These are phyloP conservation scores for Didymella glomerata DNA, from an alignment of 2,329 filamentous ascomycete species.

Conservation along the genomic window DNA sequence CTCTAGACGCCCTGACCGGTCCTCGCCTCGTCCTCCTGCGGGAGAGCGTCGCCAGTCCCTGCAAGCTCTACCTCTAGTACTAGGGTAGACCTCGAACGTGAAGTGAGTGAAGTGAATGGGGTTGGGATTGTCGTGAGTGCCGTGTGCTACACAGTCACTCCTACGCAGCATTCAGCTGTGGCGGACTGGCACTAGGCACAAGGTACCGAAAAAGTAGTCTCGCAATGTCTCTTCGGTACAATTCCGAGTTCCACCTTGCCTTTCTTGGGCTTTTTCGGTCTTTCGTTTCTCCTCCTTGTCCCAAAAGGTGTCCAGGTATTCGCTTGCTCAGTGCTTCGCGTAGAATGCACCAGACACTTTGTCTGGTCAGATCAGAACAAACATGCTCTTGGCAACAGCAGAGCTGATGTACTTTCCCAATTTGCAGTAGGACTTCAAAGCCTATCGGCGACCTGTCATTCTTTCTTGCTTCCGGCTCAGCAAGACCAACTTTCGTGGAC, in stretches of 20 bases:
- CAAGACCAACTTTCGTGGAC: background rate
- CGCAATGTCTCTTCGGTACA: background rate
- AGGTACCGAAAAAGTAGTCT: constrained; percentile 4
- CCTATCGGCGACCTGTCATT: constrained; percentile 5
- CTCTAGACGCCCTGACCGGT: constrained; percentile 17
- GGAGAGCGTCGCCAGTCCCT: background rate
- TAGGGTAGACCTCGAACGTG: background rate
- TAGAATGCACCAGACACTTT: background rate
- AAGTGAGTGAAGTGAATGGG: background rate
- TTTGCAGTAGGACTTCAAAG: background rate
- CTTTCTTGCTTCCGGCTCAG: background rate
- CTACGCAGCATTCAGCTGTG: constrained; percentile 4
- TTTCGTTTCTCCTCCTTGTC: background rate
- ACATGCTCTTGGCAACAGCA: constrained; percentile 3
- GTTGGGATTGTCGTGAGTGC: constrained; percentile 4
- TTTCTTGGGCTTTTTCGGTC: background rate
- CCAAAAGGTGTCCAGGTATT: background rate
- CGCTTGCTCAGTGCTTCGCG: constrained; percentile 6
- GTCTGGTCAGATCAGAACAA: background rate
- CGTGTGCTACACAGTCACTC: constrained; percentile 2
- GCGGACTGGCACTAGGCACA: background rate
- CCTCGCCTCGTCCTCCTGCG: constrained; percentile 7
- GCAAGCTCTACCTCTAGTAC: background rate
- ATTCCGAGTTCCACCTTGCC: background rate
- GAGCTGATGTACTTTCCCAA: background rate